A percentile compares a stretch with the other conserved stretches of the same genome.
Conservation (phyloP, 768 basidiomycete genomes). For the Amanita jacksonii region DNA sequence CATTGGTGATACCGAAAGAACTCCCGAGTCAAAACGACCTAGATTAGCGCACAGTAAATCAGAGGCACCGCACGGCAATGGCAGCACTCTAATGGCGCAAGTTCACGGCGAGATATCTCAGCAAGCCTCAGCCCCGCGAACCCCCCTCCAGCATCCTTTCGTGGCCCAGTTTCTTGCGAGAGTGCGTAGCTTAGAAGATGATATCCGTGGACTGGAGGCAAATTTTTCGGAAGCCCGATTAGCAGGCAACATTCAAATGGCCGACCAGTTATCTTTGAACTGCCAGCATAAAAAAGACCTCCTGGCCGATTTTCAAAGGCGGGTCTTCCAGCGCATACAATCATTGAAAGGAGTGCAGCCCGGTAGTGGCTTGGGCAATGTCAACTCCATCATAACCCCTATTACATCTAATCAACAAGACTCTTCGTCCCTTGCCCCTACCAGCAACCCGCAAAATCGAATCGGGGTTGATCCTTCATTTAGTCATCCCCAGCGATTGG, state of each 20-base stretch:
- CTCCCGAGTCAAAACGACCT: constrained; percentile 39
- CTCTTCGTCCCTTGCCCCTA: not conserved
- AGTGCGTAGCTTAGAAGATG: constrained; percentile 11
- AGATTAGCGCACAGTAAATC: constrained; percentile 20
- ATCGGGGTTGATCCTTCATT: not conserved
- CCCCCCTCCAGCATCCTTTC: constrained; percentile 13
- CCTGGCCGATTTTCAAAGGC: constrained; percentile 7
- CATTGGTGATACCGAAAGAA: constrained; percentile 28
- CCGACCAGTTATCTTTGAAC: constrained; percentile 11
- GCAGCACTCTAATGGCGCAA: constrained; percentile 14
- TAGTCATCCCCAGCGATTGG: too few relatives aligned
- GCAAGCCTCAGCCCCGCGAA: constrained; percentile 13
- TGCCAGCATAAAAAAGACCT: constrained; percentile 10
- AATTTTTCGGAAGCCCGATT: constrained; percentile 11
- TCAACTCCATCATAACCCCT: not conserved
- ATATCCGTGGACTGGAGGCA: constrained; percentile 10
- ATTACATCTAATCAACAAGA: not conserved
- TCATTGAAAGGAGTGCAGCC: not conserved
- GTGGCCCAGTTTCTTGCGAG: constrained; percentile 9
- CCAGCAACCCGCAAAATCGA: not conserved
- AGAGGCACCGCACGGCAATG: constrained; percentile 12
- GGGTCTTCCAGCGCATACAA: not conserved
- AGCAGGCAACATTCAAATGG: constrained; percentile 13
- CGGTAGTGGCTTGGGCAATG: not conserved
- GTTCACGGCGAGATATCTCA: constrained; percentile 12